Percentiles rank a stretch among this genome's conserved stretches.
Evolutionary conservation across 2,329 filamentous ascomycete genomes (phyloP).

Genomic region (Laburnicola sp.): DNA sequence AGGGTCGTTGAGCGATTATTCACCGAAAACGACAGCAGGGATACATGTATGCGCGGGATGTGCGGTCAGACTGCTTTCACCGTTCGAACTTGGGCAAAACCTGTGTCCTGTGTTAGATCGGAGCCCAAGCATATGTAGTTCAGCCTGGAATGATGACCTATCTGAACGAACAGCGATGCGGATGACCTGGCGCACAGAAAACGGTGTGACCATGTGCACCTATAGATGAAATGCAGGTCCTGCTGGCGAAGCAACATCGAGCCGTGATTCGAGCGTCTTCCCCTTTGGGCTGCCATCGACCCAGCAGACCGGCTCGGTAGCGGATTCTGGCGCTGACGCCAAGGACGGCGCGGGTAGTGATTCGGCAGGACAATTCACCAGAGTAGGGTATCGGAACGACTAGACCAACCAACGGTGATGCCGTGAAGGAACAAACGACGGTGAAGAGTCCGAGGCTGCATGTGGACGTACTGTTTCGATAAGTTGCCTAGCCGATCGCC

Average conservation of each 20-base stretch:
- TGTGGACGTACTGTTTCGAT: neutral
- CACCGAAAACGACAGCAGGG: too few relatives aligned
- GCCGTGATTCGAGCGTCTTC: too few relatives aligned
- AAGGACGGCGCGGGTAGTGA: neutral
- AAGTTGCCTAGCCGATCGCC: neutral
- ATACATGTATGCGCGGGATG: too few relatives aligned
- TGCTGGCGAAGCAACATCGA: neutral
- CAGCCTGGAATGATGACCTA: neutral
- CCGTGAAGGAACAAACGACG: neutral
- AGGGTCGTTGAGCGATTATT: neutral
- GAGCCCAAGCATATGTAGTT: neutral
- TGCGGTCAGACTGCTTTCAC: too few relatives aligned
- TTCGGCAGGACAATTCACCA: neutral
- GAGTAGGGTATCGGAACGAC: neutral
- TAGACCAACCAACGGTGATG: neutral
- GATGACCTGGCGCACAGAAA: neutral
- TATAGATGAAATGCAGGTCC: conserved; percentile 3
- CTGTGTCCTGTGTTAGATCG: neutral
- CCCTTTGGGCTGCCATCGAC: neutral
- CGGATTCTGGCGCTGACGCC: neutral
- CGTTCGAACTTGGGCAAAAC: neutral
- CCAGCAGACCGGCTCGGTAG: neutral
- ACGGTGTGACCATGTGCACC: conserved; percentile 4
- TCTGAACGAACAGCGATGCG: neutral
- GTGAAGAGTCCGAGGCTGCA: neutral